Base-by-base conservation (phyloP, 2,329 filamentous ascomycete genomes). In the Fusarium compactum region DNA sequence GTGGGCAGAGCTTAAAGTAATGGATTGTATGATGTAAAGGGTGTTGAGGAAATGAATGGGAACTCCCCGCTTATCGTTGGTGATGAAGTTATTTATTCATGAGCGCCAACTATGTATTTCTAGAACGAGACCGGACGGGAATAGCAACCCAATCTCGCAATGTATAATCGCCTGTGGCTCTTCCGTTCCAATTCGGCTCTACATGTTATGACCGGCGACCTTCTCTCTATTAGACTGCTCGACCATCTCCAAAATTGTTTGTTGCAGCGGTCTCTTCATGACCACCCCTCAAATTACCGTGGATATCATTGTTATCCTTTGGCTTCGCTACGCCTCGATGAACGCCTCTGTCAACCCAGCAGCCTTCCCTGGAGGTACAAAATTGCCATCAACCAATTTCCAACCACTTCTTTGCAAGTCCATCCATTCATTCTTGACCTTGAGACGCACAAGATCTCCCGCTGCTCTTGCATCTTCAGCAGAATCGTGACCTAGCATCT, bases 401-500 rank as follows among this genome's bases (percentile, higher is more conserved):
- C 93, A 97, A 0, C 94, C 94, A 24, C 86, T 81, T 43, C 81
- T 80, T 78, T 88, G 86, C 84, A 96, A 83, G 32, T 81, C 80
- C 67, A 85, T 87, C 93, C 94, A 97, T 67, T 89, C 86, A 58
- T 91, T 85, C 55, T 84, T 86, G 8, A 97, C 85, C 78, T 90
- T 92, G 52, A 89, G 85, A 48, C 92, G 84, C 0, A 97, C 92
- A 54, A 99, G 80, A 65, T 98, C 94, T 1, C 95, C 96, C 0
- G 97, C 95, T 0, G 95, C 93, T 48, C 91, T 87, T 1, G 96
- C 94, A 77, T 99, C 96, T 79, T 99, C 96, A 27, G 91, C 91
- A 27, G 93, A 97, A 81, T 99, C 96, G 79, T 99, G 96, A 0
- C 96, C 96, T 22, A 82, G 73, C 22, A 83, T 78, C 46, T 82